These are phyloP conservation scores for Botrytis cinerea DNA, from an alignment of 2,329 filamentous ascomycete genomes.

Conservation along the genomic window DNA sequence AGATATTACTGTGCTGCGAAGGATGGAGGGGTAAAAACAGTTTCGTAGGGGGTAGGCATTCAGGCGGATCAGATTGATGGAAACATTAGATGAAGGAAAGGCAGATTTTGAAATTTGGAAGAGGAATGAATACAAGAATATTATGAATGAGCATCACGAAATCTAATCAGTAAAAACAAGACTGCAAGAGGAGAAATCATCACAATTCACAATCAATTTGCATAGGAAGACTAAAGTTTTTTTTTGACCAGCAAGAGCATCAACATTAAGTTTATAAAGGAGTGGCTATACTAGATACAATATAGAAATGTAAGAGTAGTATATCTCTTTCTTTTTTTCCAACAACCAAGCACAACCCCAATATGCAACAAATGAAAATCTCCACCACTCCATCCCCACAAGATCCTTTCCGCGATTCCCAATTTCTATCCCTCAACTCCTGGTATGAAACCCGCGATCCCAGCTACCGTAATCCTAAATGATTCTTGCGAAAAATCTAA, in stretches of 20 bases:
- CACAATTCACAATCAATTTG: constrained; percentile 1
- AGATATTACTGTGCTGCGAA: neutral
- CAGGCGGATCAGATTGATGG: neutral
- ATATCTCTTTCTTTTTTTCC: constrained; percentile 21
- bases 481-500: constrained; percentile 10
- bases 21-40: neutral
- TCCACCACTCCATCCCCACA: neutral
- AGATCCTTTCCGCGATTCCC: neutral
- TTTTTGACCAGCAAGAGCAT: constrained; percentile 22
- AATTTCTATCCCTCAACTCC: neutral
- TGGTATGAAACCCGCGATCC: neutral
- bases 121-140: neutral
- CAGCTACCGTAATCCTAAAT: neutral
- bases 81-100: neutral
- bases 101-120: rapidly evolving
- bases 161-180: neutral
- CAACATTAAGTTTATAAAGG: constrained; percentile 10
- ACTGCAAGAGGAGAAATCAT: neutral
- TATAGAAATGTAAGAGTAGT: constrained; percentile 13
- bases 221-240: neutral
- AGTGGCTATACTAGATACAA: constrained; percentile 18
- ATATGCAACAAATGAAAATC: constrained; percentile 1
- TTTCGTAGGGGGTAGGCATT: neutral
- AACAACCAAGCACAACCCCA: constrained; percentile 9
- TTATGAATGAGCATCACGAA: neutral